Base-by-base conservation (phyloP, 2,329 filamentous ascomycete genomes). In the Dactylonectria macrodidyma region DNA sequence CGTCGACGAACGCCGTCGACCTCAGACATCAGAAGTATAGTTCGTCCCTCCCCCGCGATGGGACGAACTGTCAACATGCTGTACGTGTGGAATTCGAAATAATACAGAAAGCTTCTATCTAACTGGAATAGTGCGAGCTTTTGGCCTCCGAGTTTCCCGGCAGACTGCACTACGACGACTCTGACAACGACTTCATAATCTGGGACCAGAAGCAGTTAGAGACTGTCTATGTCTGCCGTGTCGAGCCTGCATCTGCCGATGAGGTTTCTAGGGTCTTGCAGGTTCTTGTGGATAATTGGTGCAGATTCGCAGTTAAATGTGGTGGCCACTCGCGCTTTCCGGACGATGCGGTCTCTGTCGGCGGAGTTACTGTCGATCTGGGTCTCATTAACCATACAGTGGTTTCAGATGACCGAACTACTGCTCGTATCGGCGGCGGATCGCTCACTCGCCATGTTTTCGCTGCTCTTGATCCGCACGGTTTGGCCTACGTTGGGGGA, bases 201-300 rank as follows among this genome's bases (percentile, higher is more conserved):
- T 73, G 68, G 71, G 71, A 72, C 54, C 55, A 66, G 34, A 73
- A 73, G n/a, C 70, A 73, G 57, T 46, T 66, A 47, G 51, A 73
- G 41, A 62, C 59, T 41, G 16, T 46, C 24, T 69, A 66, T 41
- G 61, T 44, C 24, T 73, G 70, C 41, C 70, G 70, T 33, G 67
- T 72, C 24, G 38, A 69, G 33, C 70, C 70, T 26, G 14, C 10
- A 33, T 60, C 54, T 62, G 56, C 70, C 33, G 30, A 47, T 10
- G 63, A 69, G 26, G 64, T 69, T 11, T 57, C 64, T 5, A 44
- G 24, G 8, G 19, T 59, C 33, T 54, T 69, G 16, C 46, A 44
- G 16, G 61, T 67, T 26, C 55, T 69, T 7, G 57, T 56, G 22
- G 3, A 57, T n/a, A 70, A 51, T 38, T 59, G 60, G 65, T 70